phyloP scores from a whole-genome alignment of 2,329 filamentous ascomycete genomes.

The Pseudogymnoascus sp. region DNA sequence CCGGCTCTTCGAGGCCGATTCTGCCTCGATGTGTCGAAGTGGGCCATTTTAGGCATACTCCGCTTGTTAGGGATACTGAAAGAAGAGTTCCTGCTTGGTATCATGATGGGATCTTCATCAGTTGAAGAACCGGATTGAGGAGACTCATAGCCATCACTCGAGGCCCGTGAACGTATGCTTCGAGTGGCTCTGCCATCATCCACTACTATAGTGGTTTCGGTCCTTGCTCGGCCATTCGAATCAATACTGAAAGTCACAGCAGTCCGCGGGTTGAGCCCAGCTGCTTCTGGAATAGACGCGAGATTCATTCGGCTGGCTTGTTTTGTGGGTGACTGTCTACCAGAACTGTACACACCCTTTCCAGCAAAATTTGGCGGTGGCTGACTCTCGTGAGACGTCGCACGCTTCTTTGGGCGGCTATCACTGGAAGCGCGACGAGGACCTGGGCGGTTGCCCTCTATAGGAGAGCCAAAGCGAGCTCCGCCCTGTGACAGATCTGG shows the following conservation, averaged over 20 bases:
- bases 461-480: constrained; percentile 26
- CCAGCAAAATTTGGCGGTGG: constrained; percentile 8
- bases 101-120: constrained; percentile 59
- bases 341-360: constrained; percentile 15
- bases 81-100: constrained; percentile 53
- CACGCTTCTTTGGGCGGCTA: constrained; percentile 16
- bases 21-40: constrained; percentile 23
- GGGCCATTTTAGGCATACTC: constrained; percentile 21
- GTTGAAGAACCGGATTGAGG: constrained; percentile 46
- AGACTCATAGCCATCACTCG: constrained; percentile 36
- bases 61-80: constrained; percentile 33
- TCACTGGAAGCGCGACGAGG: constrained; percentile 27
- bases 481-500: constrained; percentile 22
- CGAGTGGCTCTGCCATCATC: constrained; percentile 19
- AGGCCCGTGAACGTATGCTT: constrained; percentile 5
- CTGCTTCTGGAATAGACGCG: constrained; percentile 51
- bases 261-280: constrained; percentile 32
- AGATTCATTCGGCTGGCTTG: constrained; percentile 41
- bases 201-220: constrained; percentile 25
- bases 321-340: constrained; percentile 43
- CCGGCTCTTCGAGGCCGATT: constrained; percentile 17
- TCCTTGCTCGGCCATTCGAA: constrained; percentile 44
- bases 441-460: constrained; percentile 22
- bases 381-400: background rate
- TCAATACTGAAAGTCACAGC: constrained; percentile 59